phyloP scores from a whole-genome alignment of 257 asterid genomes.

The Przewalskia tangutica region DNA sequence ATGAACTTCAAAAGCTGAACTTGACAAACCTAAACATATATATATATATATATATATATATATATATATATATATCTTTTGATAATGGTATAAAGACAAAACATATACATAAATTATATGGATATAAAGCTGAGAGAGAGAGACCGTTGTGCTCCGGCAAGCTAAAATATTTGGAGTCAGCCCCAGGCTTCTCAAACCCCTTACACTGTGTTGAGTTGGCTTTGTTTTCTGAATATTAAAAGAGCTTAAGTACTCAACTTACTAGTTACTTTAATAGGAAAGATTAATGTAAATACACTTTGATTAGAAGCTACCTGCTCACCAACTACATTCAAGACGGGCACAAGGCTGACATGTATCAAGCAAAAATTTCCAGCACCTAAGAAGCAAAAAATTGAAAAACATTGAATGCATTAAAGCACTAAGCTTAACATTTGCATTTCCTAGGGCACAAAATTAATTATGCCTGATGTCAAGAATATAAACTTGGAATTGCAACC shows the following conservation, averaged over 20 bases:
- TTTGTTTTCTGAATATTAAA: slow-evolving; percentile 58
- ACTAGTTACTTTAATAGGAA: neutral
- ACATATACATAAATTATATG: neutral
- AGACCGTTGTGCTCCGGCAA: slow-evolving; percentile 73
- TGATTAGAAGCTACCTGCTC: slow-evolving; percentile 45
- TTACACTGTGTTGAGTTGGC: slow-evolving; percentile 82
- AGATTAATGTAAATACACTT: neutral
- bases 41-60: no score
- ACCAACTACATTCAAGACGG: slow-evolving; percentile 64
- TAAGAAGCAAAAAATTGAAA: slow-evolving; percentile 14
- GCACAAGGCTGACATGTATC: slow-evolving; percentile 79
- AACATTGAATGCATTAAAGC: neutral
- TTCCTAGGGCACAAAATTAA: neutral
- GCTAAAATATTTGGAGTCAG: slow-evolving; percentile 64
- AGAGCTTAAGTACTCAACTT: neutral
- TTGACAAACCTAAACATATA: neutral
- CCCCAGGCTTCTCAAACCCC: slow-evolving; percentile 76
- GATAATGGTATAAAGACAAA: neutral
- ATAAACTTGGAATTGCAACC: neutral
- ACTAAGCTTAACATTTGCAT: neutral
- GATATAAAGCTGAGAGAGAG: slow-evolving; percentile 15
- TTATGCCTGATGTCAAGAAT: neutral
- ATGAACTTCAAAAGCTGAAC: slow-evolving; percentile 2
- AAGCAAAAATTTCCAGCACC: slow-evolving; percentile 74
- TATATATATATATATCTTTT: neutral